Percentiles rank a stretch among this genome's conserved stretches.
Evolutionary conservation across 2,329 filamentous ascomycete species (phyloP).

Genomic region (Cladorrhinum sp.): DNA sequence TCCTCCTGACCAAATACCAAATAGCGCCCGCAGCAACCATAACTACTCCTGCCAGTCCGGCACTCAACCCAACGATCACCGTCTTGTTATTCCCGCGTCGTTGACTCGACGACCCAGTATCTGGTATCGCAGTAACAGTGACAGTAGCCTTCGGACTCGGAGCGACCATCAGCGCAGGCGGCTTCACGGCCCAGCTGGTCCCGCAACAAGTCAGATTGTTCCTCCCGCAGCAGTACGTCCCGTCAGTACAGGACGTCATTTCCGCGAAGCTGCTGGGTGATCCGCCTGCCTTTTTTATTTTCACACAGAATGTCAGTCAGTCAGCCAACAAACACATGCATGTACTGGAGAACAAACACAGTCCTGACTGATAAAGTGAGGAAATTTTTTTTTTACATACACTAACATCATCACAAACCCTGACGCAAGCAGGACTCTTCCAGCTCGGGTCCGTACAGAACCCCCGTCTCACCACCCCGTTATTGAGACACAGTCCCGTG

Average conservation of each 20-base stretch:
- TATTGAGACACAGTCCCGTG: conserved; percentile 30
- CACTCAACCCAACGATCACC: not conserved
- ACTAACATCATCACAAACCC: conserved; percentile 28
- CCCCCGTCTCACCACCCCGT: conserved; percentile 27
- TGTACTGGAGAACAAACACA: too few relatives aligned
- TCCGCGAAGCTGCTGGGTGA: conserved; percentile 27
- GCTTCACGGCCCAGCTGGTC: conserved; percentile 32
- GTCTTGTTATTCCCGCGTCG: not conserved
- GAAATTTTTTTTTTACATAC: conserved; percentile 15
- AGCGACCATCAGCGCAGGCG: not conserved
- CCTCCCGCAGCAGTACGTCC: conserved; percentile 34
- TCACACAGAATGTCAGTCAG: conserved; percentile 1
- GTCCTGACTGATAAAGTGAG: conserved; percentile 2
- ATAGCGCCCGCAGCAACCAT: not conserved
- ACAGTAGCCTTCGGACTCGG: too few relatives aligned
- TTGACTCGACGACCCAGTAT: not conserved
- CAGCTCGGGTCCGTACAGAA: conserved; percentile 34
- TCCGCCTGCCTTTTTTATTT: conserved; percentile 22
- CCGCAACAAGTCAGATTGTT: conserved; percentile 32
- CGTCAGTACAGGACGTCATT: conserved; percentile 31
- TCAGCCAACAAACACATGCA: too few relatives aligned
- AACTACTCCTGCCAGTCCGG: not conserved
- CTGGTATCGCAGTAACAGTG: not conserved
- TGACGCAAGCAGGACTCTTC: conserved; percentile 32
- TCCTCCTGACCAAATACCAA: not conserved